Evolutionary conservation across 352 stramenopile genomes (phyloP).

Genomic region (Blastocystis sp.): DNA sequence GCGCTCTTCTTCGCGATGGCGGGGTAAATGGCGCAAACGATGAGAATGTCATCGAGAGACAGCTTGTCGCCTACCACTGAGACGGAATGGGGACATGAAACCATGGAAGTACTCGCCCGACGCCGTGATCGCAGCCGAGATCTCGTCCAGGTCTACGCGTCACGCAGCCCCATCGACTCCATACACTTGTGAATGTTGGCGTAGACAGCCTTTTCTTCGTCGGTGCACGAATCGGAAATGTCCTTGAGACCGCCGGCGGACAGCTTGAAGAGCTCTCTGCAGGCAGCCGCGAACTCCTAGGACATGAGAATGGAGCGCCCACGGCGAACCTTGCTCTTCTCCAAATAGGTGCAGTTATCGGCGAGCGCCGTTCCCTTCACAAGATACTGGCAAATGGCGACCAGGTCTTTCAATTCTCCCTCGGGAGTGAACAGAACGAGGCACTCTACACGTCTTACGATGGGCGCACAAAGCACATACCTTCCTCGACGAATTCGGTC

Average conservation of each 20-base stretch:
- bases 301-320: neutral
- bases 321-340: constrained; percentile 53
- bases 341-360: constrained; percentile 19
- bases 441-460: neutral
- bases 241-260: constrained; percentile 63
- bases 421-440: constrained; percentile 37
- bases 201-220: constrained; percentile 54
- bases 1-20: constrained; percentile 67
- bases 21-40: constrained; percentile 49
- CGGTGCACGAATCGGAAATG: constrained; percentile 29
- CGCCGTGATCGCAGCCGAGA: constrained; percentile 1
- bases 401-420: neutral
- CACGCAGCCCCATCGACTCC: neutral
- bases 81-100: neutral
- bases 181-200: constrained; percentile 29
- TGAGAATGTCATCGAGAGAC: constrained; percentile 67
- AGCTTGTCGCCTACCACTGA: constrained; percentile 14
- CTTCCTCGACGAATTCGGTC: neutral
- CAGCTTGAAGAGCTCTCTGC: constrained; percentile 45
- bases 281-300: constrained; percentile 36
- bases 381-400: constrained; percentile 55
- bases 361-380: constrained; percentile 20
- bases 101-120: constrained; percentile 30
- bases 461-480: neutral
- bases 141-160: constrained; percentile 51